Conservation (phyloP, 169 alveolate genomes). For the Plasmodium yoelii region DNA sequence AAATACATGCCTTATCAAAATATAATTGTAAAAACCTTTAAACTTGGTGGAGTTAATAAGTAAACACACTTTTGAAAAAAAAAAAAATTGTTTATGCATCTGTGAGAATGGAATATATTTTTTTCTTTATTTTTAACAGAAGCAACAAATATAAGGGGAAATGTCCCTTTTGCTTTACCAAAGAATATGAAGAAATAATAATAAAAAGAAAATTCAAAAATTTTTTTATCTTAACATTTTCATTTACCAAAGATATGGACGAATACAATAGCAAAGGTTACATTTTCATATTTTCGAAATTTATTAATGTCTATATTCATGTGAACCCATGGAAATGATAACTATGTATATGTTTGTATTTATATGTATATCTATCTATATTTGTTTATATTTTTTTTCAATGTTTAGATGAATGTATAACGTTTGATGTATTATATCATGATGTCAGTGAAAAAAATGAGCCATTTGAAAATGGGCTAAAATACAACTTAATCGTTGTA, state of each 20-base stretch:
- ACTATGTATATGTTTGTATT: neutral
- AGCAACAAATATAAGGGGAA: conserved; percentile 12
- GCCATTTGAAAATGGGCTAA: conserved; percentile 63
- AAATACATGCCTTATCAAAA: conserved; percentile 54
- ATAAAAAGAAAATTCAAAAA: conserved; percentile 49
- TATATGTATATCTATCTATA: neutral
- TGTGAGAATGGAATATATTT: neutral
- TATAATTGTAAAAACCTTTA: conserved; percentile 30
- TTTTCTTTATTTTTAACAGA: conserved; percentile 24
- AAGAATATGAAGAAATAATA: conserved; percentile 47
- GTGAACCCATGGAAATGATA: neutral
- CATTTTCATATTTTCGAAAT: neutral
- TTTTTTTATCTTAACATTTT: conserved; percentile 59
- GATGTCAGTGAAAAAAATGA: conserved; percentile 44
- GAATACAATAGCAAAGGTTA: conserved; percentile 61
- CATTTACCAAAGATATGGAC: conserved; percentile 39
- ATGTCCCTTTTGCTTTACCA: conserved; percentile 46
- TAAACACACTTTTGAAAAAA: neutral
- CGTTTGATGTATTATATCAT: conserved; percentile 57
- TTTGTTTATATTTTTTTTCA: conserved; percentile 19
- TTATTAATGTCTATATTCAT: neutral
- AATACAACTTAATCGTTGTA: conserved; percentile 68
- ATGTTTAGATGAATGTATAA: conserved; percentile 46
- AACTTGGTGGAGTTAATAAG: conserved; percentile 54
- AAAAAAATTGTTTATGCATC: neutral